A percentile compares a stretch with the other conserved stretches of the same genome.
Evolutionary conservation across 768 basidiomycete species (phyloP).

Genomic region (Lanmaoa pseudosensibilis): DNA sequence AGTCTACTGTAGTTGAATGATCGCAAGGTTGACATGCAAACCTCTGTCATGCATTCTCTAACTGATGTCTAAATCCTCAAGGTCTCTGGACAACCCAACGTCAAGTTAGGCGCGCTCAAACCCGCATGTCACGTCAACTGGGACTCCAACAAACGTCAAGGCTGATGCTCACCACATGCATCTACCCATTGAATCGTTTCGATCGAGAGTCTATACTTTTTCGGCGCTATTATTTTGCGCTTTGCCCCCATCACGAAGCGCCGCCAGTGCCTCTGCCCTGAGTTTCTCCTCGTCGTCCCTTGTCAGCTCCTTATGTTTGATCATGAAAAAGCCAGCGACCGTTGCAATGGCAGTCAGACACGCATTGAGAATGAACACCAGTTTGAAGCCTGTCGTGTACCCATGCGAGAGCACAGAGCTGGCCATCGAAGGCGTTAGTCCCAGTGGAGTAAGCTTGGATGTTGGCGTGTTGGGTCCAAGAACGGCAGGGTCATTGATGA

Average conservation of each 20-base stretch:
- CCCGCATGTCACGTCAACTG: no score
- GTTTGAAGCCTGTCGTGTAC: conserved; percentile 56
- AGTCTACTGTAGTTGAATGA: no score
- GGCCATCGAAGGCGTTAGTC: conserved; percentile 40
- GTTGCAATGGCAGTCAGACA: conserved; percentile 53
- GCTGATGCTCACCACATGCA: conserved; percentile 2
- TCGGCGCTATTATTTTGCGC: not conserved
- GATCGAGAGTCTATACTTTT: conserved; percentile 1
- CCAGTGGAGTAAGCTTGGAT: conserved; percentile 32
- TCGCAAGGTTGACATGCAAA: not conserved
- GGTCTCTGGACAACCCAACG: not conserved
- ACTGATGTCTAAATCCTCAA: not conserved
- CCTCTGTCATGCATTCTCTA: not conserved
- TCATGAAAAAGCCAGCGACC: conserved; percentile 57
- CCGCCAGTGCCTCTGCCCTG: conserved; percentile 39
- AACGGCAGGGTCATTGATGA: conserved; percentile 51
- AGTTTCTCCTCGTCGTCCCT: conserved; percentile 55
- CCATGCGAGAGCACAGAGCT: conserved; percentile 45
- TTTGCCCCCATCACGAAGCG: not conserved
- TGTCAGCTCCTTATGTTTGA: conserved; percentile 59
- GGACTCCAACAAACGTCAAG: not conserved
- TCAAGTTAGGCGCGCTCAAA: not conserved
- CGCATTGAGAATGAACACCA: conserved; percentile 62
- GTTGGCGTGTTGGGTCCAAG: conserved; percentile 34
- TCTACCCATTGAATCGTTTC: not conserved